Evolutionary conservation across 495 filamentous ascomycete genomes (phyloP).

Genomic region (Sphaerosporella brunnea): DNA sequence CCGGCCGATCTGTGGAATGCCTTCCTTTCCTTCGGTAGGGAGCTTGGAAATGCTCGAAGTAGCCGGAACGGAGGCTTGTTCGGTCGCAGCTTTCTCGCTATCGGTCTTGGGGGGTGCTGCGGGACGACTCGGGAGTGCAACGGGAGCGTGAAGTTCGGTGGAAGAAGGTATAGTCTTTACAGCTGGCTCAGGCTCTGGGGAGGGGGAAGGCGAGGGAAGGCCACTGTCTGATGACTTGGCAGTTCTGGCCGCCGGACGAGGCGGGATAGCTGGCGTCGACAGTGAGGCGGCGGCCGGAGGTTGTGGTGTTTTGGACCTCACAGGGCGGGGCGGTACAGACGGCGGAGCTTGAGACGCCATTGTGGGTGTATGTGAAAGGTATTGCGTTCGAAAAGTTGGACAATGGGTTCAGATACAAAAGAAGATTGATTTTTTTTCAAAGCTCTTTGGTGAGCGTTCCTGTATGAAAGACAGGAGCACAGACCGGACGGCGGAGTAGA

Average conservation of each 20-base stretch:
- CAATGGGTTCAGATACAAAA: too few species aligned
- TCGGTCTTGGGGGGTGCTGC: neutral
- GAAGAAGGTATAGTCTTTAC: slow-evolving; percentile 12
- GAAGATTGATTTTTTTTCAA: too few species aligned
- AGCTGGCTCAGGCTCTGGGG: slow-evolving; percentile 6
- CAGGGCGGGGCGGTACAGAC: slow-evolving; percentile 47
- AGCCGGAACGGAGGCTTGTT: slow-evolving; percentile 28
- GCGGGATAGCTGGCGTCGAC: slow-evolving; percentile 12
- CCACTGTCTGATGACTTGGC: neutral
- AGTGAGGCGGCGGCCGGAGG: neutral
- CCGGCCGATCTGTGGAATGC: slow-evolving; percentile 77
- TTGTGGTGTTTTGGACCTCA: slow-evolving; percentile 31
- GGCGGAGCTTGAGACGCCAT: slow-evolving; percentile 29
- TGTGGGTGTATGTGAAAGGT: too few species aligned
- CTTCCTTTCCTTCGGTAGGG: slow-evolving; percentile 28
- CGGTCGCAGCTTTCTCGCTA: slow-evolving; percentile 29
- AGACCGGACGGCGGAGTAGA: too few species aligned
- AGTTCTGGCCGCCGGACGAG: slow-evolving; percentile 14
- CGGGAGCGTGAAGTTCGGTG: slow-evolving; percentile 18
- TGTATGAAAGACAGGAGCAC: too few species aligned
- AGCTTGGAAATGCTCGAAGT: slow-evolving; percentile 38
- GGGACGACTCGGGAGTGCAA: slow-evolving; percentile 1
- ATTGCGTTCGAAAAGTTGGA: too few species aligned
- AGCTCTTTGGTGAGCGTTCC: too few species aligned
- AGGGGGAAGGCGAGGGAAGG: neutral